A percentile compares a stretch with the other conserved stretches of the same genome.
These are phyloP conservation scores for Notholithocarpus densiflorus DNA, from an alignment of 306 rosid genomes.

Conservation along the genomic window DNA sequence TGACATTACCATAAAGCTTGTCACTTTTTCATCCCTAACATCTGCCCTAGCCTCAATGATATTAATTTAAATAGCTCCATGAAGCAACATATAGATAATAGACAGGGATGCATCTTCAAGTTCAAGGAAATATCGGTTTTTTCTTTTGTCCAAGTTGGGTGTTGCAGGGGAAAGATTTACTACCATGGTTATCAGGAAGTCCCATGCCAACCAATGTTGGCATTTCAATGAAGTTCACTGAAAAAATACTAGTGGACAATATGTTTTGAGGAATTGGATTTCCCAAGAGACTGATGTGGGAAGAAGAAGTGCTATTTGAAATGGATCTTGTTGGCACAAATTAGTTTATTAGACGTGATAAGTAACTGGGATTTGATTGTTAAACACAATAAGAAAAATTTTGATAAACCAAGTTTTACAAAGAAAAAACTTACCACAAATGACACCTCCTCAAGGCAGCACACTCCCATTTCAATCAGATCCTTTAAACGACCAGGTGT, in stretches of 20 bases:
- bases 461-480: constrained; percentile 83
- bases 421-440: constrained; percentile 64
- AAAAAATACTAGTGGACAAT: not conserved
- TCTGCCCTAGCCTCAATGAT: not conserved
- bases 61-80: not conserved
- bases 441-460: constrained; percentile 67
- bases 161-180: not conserved
- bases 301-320: too few species aligned
- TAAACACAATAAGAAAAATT: not conserved
- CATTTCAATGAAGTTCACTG: not conserved
- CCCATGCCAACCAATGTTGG: not conserved
- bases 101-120: not conserved
- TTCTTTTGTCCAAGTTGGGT: not conserved
- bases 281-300: not conserved
- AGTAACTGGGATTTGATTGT: not conserved
- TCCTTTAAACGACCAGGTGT: constrained; percentile 97
- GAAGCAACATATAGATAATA: not conserved
- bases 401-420: not conserved
- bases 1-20: not conserved
- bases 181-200: not conserved
- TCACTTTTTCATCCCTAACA: not conserved
- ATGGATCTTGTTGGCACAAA: not conserved
- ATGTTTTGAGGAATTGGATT: not conserved
- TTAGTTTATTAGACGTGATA: not conserved
- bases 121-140: not conserved